Percentiles rank a stretch among this genome's conserved stretches.
Conservation (phyloP, 2,329 filamentous ascomycete genomes). For the Verticillium nonalfalfae region DNA sequence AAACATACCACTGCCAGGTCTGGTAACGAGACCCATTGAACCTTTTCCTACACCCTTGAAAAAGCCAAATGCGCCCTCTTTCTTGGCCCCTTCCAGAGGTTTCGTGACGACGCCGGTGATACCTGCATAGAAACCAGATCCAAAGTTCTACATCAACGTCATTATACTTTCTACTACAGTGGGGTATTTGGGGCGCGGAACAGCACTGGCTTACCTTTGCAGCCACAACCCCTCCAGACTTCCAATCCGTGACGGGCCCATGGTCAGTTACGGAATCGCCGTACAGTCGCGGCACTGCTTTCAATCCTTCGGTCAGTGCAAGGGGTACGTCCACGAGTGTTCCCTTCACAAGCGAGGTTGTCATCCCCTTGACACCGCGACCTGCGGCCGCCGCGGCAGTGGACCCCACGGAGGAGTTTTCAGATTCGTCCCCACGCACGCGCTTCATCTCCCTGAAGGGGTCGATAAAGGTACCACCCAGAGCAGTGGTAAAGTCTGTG, state of each 20-base stretch:
- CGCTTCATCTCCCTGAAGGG: slow-evolving; percentile 8
- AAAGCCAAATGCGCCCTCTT: slow-evolving; percentile 22
- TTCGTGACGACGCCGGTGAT: slow-evolving; percentile 21
- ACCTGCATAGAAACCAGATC: slow-evolving; percentile 22
- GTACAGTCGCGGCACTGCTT: slow-evolving; percentile 24
- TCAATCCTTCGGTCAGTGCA: slow-evolving; percentile 26
- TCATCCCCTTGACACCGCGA: slow-evolving; percentile 11
- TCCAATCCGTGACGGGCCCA: slow-evolving; percentile 22
- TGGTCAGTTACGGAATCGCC: slow-evolving; percentile 25
- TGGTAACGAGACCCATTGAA: slow-evolving; percentile 13
- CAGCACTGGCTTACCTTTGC: slow-evolving; percentile 14
- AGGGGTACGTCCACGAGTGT: slow-evolving; percentile 26
- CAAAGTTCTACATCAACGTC: not conserved
- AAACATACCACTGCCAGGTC: slow-evolving; percentile 17
- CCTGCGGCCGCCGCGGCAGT: slow-evolving; percentile 5
- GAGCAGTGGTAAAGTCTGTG: slow-evolving; percentile 6
- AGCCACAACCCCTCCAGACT: slow-evolving; percentile 21
- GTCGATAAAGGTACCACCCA: slow-evolving; percentile 12
- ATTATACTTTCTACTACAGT: too few species aligned
- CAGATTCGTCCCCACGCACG: not conserved
- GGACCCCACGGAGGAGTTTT: not conserved
- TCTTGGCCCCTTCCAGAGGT: slow-evolving; percentile 20
- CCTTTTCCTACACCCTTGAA: slow-evolving; percentile 26
- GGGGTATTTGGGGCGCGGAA: not conserved
- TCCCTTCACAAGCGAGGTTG: slow-evolving; percentile 21